These are phyloP conservation scores for Typha latifolia DNA, from an alignment of 176 grass and related monocot genomes.

Conservation along the genomic window DNA sequence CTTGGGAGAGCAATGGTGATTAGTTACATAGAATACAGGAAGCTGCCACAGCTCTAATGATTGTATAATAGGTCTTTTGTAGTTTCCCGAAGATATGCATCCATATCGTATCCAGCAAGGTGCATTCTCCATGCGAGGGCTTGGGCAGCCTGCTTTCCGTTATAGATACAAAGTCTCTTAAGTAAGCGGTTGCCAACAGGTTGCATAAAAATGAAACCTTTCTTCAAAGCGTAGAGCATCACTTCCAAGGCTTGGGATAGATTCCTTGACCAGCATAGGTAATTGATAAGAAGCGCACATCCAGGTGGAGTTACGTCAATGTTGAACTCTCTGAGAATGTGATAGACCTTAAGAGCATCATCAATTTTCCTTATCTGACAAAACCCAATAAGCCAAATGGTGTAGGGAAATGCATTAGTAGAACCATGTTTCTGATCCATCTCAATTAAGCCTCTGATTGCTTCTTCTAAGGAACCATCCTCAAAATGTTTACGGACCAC, in stretches of 20 bases:
- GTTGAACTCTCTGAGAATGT: constrained; percentile 44
- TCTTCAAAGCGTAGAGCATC: constrained; percentile 71
- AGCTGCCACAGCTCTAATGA: background rate
- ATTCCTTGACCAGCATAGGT: constrained; percentile 50
- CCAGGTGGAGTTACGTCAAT: constrained; percentile 67
- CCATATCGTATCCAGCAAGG: constrained; percentile 84
- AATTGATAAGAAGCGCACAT: constrained; percentile 53
- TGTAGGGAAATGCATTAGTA: constrained; percentile 54
- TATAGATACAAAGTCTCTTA: constrained; percentile 51
- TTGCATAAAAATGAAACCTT: constrained; percentile 50
- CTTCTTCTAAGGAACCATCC: constrained; percentile 48
- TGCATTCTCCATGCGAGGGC: constrained; percentile 64
- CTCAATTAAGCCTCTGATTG: constrained; percentile 56
- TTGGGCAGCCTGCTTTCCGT: constrained; percentile 46
- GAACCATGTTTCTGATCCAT: constrained; percentile 57
- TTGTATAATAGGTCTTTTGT: constrained; percentile 54
- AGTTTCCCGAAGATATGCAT: constrained; percentile 55
- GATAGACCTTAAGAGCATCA: constrained; percentile 61
- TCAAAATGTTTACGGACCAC: constrained; percentile 33
- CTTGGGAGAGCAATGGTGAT: background rate
- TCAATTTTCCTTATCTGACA: constrained; percentile 46
- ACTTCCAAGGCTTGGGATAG: constrained; percentile 55
- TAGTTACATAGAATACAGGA: background rate
- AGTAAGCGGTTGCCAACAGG: constrained; percentile 60
- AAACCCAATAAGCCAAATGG: constrained; percentile 79